Base-by-base conservation (phyloP, 805 yeast species). In the Starmerella bombicola region DNA sequence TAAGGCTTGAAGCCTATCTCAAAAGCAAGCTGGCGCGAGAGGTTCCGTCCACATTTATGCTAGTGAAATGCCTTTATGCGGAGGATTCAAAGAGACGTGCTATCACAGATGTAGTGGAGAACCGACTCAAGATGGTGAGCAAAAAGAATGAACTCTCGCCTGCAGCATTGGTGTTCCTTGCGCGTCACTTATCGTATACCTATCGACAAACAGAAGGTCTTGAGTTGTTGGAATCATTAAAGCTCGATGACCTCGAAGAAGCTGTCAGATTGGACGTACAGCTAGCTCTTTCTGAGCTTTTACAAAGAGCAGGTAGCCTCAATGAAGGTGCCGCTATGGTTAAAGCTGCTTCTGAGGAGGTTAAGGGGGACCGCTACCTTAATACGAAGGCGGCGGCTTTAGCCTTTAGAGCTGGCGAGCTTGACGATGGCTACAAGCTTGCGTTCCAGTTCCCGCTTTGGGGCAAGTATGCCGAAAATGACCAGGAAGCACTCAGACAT, bases 331-430 rank as follows among this genome's bases (percentile, higher is more conserved):
- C 80, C 17, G 70, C 68, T 13, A 56, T 68, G 21, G 73, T 85
- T 71, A 71, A 77, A 43, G 69, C 67, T 40, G 95, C 88, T 13
- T 71, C 95, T 51, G 58, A 66, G 40, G 61, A 80, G 41, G 95
- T 91, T 57, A 68, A 80, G 43, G 95, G 84, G 59, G 99, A 91
- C 61, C 68, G 98, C 49, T 88, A 82, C 57, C 74, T 91, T 55
- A 91, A 91, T 59, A 73, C 94, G 41, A 85, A 84, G 55, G 69
- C 95, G 5, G 80, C 81, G 35, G 84, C 84, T 57, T 91, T 91
- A 55, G 74, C 71, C 38, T 60, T 88, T 46, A 70, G 96, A 53
- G 84, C 91, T 10, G 73, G 81, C 55, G 61, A 72, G 44, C 65
- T 82, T 18, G 80, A 80, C 22, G 73, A 76, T 46, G 96, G 95